phyloP scores from a whole-genome alignment of 2,329 filamentous ascomycete genomes.

The Phialocephala subalpina region DNA sequence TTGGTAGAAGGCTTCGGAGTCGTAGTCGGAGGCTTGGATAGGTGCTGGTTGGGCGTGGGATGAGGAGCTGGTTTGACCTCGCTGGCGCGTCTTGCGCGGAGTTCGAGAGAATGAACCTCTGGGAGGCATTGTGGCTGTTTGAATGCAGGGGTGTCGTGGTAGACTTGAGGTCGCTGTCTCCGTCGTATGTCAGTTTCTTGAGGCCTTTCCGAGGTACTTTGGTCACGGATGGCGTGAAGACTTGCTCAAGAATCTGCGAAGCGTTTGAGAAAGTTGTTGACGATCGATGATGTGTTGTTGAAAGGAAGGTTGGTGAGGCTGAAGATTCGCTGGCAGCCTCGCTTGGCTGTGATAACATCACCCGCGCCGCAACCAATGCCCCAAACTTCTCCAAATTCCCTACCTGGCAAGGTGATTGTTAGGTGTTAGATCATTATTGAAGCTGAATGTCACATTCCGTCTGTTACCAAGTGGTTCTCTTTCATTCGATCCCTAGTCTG shows the following conservation, averaged over 20 bases:
- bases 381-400: too few species aligned
- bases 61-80: conserved; percentile 44
- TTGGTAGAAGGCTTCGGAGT: conserved; percentile 53
- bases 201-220: background rate
- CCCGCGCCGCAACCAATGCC: background rate
- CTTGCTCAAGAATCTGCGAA: background rate
- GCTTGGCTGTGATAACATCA: conserved; percentile 4
- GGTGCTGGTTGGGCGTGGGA: conserved; percentile 45
- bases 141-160: too few species aligned
- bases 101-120: conserved; percentile 17
- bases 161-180: background rate
- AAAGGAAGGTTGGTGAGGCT: conserved; percentile 7
- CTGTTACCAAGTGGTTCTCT: background rate
- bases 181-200: background rate
- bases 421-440: background rate
- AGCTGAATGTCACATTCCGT: background rate
- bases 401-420: too few species aligned
- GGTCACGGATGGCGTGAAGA: background rate
- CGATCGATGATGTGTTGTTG: background rate
- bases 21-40: conserved; percentile 60
- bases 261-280: background rate
- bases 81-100: conserved; percentile 44
- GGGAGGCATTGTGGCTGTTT: conserved; percentile 12
- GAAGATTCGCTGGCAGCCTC: conserved; percentile 11
- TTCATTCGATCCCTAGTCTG: background rate